Evolutionary conservation across 345 rosid genomes (phyloP).

Genomic region (Camelina laxa): DNA sequence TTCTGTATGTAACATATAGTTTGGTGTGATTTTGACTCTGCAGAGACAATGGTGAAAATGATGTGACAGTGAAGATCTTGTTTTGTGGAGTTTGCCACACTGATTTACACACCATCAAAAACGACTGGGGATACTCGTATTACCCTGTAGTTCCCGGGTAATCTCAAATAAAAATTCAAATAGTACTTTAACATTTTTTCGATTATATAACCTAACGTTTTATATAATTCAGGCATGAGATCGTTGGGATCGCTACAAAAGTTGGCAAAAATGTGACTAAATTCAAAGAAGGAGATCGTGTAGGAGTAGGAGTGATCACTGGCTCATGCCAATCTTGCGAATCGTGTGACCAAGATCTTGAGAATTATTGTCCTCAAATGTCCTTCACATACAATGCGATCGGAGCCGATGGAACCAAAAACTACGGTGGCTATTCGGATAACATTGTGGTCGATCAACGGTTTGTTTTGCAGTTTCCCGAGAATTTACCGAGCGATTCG

Average conservation of each 20-base stretch:
- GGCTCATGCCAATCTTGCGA: slow-evolving; percentile 78
- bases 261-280: slow-evolving; percentile 67
- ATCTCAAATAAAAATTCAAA: not conserved
- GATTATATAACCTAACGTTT: not conserved
- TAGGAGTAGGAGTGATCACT: slow-evolving; percentile 80
- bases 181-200: not conserved
- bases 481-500: slow-evolving; percentile 63
- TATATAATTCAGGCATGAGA: slow-evolving; percentile 69
- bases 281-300: slow-evolving; percentile 70
- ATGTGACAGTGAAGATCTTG: slow-evolving; percentile 76
- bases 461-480: slow-evolving; percentile 70
- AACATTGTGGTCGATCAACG: slow-evolving; percentile 71
- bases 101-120: slow-evolving; percentile 65
- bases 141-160: slow-evolving; percentile 95
- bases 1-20: not conserved
- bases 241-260: slow-evolving; percentile 70
- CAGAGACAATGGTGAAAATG: slow-evolving; percentile 84
- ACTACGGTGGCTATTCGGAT: slow-evolving; percentile 80
- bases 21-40: not conserved
- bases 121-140: slow-evolving; percentile 72
- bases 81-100: slow-evolving; percentile 89
- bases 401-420: slow-evolving; percentile 60
- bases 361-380: slow-evolving; percentile 69
- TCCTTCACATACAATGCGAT: slow-evolving; percentile 62
- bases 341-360: slow-evolving; percentile 69